Conservation (phyloP, 805 yeast genomes). For the Ogataea angusta region DNA sequence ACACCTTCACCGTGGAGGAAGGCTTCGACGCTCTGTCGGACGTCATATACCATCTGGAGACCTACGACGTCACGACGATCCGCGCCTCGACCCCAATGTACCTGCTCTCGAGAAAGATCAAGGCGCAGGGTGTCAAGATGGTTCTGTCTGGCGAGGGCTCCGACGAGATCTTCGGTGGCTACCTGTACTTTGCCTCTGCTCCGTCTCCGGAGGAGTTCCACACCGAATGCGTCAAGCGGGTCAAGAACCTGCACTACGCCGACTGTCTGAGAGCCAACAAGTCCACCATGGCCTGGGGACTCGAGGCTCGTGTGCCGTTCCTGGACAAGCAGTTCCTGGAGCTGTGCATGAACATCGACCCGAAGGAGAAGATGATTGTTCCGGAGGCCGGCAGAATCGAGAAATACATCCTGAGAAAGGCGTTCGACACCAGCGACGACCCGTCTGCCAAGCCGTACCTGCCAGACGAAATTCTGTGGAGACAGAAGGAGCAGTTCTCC, state of each 20-base stretch:
- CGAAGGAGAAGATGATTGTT: constrained; percentile 83
- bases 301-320: constrained; percentile 99
- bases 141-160: constrained; percentile 98
- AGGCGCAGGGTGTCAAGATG: constrained; percentile 99
- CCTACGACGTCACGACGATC: constrained; percentile 97
- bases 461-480: constrained; percentile 96
- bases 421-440: constrained; percentile 89
- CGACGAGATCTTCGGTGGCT: constrained; percentile 98
- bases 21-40: constrained; percentile 95
- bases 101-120: constrained; percentile 90
- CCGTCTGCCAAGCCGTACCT: constrained; percentile 78
- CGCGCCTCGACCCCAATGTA: constrained; percentile 99
- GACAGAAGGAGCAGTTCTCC: constrained; percentile 99
- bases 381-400: constrained; percentile 76
- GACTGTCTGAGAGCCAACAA: constrained; percentile 99
- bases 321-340: constrained; percentile 91
- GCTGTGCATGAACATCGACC: constrained; percentile 90
- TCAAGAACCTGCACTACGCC: constrained; percentile 93
- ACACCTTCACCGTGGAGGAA: constrained; percentile 93
- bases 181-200: constrained; percentile 94
- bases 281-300: constrained; percentile 99
- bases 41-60: constrained; percentile 93
- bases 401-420: constrained; percentile 95
- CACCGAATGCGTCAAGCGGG: constrained; percentile 91
- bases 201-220: constrained; percentile 94